Evolutionary conservation across 805 yeast species (phyloP).

Genomic region (Candida tibetensis): DNA sequence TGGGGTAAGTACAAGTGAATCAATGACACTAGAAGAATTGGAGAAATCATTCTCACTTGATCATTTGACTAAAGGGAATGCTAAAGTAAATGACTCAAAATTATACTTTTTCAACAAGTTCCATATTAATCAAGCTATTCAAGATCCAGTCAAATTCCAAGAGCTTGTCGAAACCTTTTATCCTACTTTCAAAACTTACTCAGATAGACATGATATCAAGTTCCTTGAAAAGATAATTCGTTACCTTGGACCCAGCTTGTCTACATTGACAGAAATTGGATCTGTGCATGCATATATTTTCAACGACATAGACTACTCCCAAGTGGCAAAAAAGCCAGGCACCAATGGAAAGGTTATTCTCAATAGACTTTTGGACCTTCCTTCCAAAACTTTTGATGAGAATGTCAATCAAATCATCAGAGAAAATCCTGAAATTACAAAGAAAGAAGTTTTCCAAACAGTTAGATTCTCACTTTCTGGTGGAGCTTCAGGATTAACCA

Average conservation of each 20-base stretch:
- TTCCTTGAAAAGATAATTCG: conserved; percentile 41
- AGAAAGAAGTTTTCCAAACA: conserved; percentile 51
- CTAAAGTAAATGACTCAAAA: conserved; percentile 81
- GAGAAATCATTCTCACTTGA: conserved; percentile 57
- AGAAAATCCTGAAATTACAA: conserved; percentile 10
- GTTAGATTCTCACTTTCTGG: conserved; percentile 71
- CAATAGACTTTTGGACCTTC: conserved; percentile 12
- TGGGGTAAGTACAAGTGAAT: conserved; percentile 51
- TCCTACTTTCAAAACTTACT: conserved; percentile 16
- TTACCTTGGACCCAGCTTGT: conserved; percentile 48
- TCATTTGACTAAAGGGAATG: conserved; percentile 87
- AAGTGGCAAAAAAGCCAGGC: conserved; percentile 12
- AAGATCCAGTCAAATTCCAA: conserved; percentile 31
- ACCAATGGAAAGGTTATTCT: conserved; percentile 15
- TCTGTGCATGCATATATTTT: conserved; percentile 50
- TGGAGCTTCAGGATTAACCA: conserved; percentile 63
- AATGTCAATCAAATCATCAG: conserved; percentile 9
- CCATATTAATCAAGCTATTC: conserved; percentile 50
- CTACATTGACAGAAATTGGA: conserved; percentile 52
- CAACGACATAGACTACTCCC: conserved; percentile 30
- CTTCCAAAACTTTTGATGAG: conserved; percentile 11
- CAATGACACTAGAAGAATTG: conserved; percentile 51
- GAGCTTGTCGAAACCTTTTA: conserved; percentile 33
- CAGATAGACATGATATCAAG: conserved; percentile 19
- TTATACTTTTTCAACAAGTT: conserved; percentile 73